Percentiles rank a stretch among this genome's conserved stretches.
These are phyloP conservation scores for Puccinia triticina DNA, from an alignment of 1,284 basidiomycete genomes.

Conservation along the genomic window DNA sequence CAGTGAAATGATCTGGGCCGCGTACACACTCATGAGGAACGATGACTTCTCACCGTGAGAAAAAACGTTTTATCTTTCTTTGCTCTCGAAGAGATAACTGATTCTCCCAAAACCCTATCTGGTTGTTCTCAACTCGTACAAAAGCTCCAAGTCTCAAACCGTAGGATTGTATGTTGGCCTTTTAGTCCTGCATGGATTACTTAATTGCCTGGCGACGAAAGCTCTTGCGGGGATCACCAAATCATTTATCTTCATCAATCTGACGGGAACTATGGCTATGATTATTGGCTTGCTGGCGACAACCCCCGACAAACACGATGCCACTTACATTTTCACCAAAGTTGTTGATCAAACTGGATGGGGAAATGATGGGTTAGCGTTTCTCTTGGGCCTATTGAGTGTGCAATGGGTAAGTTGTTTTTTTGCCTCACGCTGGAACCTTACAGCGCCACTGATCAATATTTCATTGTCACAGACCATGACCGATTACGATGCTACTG, in stretches of 20 bases:
- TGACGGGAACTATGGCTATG: slow-evolving; percentile 70
- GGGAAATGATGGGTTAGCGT: slow-evolving; percentile 77
- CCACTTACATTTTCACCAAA: slow-evolving; percentile 72
- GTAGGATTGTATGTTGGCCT: slow-evolving; percentile 76
- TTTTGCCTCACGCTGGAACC: slow-evolving; percentile 60
- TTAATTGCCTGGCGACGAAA: slow-evolving; percentile 80
- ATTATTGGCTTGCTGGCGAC: slow-evolving; percentile 81
- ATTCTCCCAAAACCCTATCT: not conserved
- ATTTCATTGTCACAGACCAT: slow-evolving; percentile 47
- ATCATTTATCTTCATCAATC: slow-evolving; percentile 83
- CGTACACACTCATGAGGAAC: slow-evolving; percentile 60
- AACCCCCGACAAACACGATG: slow-evolving; percentile 76
- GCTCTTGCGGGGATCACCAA: slow-evolving; percentile 76
- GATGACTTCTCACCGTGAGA: slow-evolving; percentile 56
- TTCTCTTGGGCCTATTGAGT: slow-evolving; percentile 81
- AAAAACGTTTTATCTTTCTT: slow-evolving; percentile 62
- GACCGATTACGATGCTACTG: slow-evolving; percentile 65
- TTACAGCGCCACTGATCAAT: not conserved
- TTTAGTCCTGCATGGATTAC: slow-evolving; percentile 72
- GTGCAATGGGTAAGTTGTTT: slow-evolving; percentile 71
- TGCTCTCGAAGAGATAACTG: slow-evolving; percentile 55
- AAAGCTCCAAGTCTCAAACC: slow-evolving; percentile 54
- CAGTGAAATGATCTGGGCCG: slow-evolving; percentile 83
- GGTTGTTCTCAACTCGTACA: not conserved
- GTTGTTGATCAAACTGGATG: slow-evolving; percentile 69